Conservation (phyloP, 768 basidiomycete species). For the Tulasnella sp. region DNA sequence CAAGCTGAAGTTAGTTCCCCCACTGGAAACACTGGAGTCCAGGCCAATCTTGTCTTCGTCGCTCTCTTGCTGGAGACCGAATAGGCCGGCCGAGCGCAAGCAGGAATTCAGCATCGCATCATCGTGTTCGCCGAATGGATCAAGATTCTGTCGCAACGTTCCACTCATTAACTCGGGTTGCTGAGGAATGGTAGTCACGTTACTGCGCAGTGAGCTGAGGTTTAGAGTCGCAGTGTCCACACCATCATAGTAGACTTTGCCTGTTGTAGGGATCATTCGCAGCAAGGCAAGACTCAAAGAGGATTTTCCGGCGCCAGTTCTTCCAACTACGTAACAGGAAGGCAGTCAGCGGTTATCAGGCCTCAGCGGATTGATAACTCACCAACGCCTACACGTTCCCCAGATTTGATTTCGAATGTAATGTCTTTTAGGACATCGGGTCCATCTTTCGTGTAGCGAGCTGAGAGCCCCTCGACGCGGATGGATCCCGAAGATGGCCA, state of each 20-base stretch:
- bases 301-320: slow-evolving; percentile 48
- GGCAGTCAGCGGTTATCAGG: not conserved
- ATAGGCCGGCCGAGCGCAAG: slow-evolving; percentile 35
- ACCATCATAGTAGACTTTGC: slow-evolving; percentile 45
- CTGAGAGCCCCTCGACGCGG: slow-evolving; percentile 40
- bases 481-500: slow-evolving; percentile 51
- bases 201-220: slow-evolving; percentile 43
- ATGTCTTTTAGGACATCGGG: slow-evolving; percentile 53
- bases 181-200: slow-evolving; percentile 54
- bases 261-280: slow-evolving; percentile 46
- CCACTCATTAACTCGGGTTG: slow-evolving; percentile 45
- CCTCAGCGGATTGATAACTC: too few relatives aligned
- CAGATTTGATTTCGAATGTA: slow-evolving; percentile 43
- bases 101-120: slow-evolving; percentile 43
- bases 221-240: slow-evolving; percentile 39
- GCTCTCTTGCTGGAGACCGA: slow-evolving; percentile 5
- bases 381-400: slow-evolving; percentile 51
- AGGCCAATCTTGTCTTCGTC: slow-evolving; percentile 24
- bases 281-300: slow-evolving; percentile 44
- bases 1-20: slow-evolving; percentile 33
- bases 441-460: slow-evolving; percentile 40
- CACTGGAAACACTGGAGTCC: slow-evolving; percentile 27
- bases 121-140: slow-evolving; percentile 46
- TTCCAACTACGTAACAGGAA: slow-evolving; percentile 40
- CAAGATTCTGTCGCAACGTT: slow-evolving; percentile 45